phyloP scores from a whole-genome alignment of 2,329 filamentous ascomycete species.

The Alternaria incomplexa region DNA sequence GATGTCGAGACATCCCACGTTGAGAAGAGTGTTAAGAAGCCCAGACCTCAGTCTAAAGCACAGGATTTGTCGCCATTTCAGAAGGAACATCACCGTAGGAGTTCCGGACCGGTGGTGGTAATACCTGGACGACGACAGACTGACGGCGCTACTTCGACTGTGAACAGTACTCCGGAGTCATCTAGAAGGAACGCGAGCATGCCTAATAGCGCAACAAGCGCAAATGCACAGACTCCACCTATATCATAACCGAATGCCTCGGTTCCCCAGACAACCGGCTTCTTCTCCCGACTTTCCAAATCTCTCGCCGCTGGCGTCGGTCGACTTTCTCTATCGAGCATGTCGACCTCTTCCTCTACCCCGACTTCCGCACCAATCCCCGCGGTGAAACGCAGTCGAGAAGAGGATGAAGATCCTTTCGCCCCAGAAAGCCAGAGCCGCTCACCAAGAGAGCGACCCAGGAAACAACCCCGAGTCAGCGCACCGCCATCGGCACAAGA shows the following conservation, averaged over 20 bases:
- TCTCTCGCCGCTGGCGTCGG: not conserved
- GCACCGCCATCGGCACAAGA: no score
- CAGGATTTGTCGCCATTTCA: not conserved
- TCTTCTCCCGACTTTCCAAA: not conserved
- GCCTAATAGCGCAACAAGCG: no score
- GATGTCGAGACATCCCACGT: accelerated
- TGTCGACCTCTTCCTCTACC: not conserved
- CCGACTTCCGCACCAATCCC: not conserved
- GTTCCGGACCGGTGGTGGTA: not conserved
- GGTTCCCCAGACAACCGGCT: not conserved
- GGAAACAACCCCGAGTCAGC: not conserved
- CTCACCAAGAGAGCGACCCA: not conserved
- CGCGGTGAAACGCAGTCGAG: not conserved
- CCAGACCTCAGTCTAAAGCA: no score
- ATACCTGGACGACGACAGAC: not conserved
- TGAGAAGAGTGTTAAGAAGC: not conserved
- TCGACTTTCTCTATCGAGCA: not conserved
- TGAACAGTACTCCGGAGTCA: no score
- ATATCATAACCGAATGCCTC: not conserved
- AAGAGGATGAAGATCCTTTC: not conserved
- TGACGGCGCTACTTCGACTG: not conserved
- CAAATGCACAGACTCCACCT: not conserved
- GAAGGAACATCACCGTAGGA: not conserved
- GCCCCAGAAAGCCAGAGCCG: not conserved
- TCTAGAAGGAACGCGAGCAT: not conserved